Conservation (phyloP, 768 basidiomycete genomes). For the Sporobolomyces pararoseus region DNA sequence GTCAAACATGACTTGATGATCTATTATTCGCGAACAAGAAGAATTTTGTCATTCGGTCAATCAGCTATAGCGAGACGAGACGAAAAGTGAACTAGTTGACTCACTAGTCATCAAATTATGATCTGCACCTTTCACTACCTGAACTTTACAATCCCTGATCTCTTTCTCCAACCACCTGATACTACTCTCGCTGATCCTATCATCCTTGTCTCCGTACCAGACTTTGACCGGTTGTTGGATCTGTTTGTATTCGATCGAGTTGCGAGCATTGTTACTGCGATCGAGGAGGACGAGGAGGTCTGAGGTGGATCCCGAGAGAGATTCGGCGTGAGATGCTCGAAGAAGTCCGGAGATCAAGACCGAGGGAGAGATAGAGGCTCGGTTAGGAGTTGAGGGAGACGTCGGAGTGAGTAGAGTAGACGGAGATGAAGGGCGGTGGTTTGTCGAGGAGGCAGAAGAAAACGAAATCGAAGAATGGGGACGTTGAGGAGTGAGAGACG, state of each 20-base stretch:
- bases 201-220: conserved; percentile 91
- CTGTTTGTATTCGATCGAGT: conserved; percentile 78
- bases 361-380: conserved; percentile 4
- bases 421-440: too few relatives aligned
- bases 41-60: background rate
- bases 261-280: conserved; percentile 49
- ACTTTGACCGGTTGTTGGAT: conserved; percentile 66
- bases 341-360: conserved; percentile 79
- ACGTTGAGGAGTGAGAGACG: background rate
- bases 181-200: conserved; percentile 85
- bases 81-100: background rate
- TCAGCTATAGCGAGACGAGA: background rate
- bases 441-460: too few relatives aligned
- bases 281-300: conserved; percentile 90
- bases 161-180: conserved; percentile 84
- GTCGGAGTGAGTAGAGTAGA: background rate
- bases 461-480: background rate
- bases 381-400: background rate
- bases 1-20: conserved; percentile 47
- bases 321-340: conserved; percentile 91
- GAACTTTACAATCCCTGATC: conserved; percentile 73
- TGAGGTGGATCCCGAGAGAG: conserved; percentile 79
- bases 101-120: conserved; percentile 86
- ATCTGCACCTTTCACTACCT: conserved; percentile 80
- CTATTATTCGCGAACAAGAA: background rate